Conservation (phyloP, 495 filamentous ascomycete species). For the Podospora anserina region DNA sequence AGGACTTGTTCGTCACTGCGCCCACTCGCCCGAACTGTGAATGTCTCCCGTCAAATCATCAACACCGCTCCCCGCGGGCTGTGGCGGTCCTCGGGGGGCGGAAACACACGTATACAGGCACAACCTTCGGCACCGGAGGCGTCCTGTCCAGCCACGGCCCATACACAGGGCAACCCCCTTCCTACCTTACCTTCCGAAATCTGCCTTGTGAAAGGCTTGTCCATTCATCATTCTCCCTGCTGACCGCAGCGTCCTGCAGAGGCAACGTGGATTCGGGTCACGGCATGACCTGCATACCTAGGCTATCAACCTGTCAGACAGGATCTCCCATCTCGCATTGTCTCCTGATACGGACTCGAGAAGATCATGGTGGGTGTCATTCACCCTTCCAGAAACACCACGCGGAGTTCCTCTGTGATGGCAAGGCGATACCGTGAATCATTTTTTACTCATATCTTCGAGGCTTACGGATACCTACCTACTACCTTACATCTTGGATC, state of each 20-base stretch:
- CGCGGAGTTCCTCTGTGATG: neutral
- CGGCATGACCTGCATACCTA: neutral
- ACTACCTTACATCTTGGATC: too few relatives aligned
- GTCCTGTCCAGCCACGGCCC: neutral
- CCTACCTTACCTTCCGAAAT: neutral
- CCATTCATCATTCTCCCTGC: neutral
- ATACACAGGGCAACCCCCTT: too few relatives aligned
- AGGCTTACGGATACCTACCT: neutral
- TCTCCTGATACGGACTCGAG: constrained; percentile 1
- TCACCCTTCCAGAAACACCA: neutral
- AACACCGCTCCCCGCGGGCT: neutral
- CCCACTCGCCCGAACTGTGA: neutral
- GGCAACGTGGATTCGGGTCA: neutral
- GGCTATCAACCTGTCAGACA: neutral
- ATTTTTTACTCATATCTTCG: neutral
- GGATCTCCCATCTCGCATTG: neutral
- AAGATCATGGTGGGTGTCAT: constrained; percentile 1
- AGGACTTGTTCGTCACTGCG: constrained; percentile 4
- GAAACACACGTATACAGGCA: neutral
- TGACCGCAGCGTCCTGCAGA: neutral
- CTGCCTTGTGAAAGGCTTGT: constrained; percentile 4
- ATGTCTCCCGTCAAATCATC: neutral
- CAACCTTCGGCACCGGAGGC: neutral
- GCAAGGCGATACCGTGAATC: neutral
- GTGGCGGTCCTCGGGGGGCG: constrained; percentile 1